Conservation (phyloP, 2,329 filamentous ascomycete species). For the Myriosclerotinia duriaeana region DNA sequence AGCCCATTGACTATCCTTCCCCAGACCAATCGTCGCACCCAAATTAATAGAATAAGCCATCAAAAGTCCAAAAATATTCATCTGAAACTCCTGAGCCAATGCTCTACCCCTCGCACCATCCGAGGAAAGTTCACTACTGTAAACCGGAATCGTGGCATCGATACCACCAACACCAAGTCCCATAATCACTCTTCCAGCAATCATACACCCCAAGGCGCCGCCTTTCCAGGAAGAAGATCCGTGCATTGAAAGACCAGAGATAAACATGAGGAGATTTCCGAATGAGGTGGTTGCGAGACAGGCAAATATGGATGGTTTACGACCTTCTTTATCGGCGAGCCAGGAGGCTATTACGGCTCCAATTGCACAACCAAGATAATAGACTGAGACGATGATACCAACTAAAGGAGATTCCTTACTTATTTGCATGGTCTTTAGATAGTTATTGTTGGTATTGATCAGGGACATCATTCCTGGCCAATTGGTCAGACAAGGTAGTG, state of each 20-base stretch:
- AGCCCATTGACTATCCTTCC: conserved; percentile 59
- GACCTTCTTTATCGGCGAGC: conserved; percentile 53
- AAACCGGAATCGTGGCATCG: conserved; percentile 60
- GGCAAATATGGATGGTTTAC: conserved; percentile 55
- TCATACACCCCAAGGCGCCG: conserved; percentile 48
- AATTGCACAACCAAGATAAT: conserved; percentile 60
- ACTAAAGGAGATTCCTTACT: conserved; percentile 24
- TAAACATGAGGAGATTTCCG: conserved; percentile 61
- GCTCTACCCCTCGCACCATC: conserved; percentile 58
- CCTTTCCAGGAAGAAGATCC: conserved; percentile 46
- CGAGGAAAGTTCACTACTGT: conserved; percentile 56
- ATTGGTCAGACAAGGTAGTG: neutral
- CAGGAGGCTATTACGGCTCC: conserved; percentile 58
- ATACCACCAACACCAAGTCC: conserved; percentile 58
- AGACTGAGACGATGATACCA: conserved; percentile 54
- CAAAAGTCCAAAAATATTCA: conserved; percentile 62
- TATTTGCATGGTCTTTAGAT: conserved; percentile 59
- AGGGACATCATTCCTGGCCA: conserved; percentile 66
- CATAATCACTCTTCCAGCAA: conserved; percentile 49
- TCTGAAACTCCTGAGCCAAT: conserved; percentile 62
- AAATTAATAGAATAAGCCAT: conserved; percentile 62
- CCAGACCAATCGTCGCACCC: conserved; percentile 51
- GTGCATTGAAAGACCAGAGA: conserved; percentile 51
- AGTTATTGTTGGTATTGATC: conserved; percentile 56
- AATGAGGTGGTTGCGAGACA: conserved; percentile 54